Base-by-base conservation (phyloP, 345 rosid genomes). In the Citrus australasica region DNA sequence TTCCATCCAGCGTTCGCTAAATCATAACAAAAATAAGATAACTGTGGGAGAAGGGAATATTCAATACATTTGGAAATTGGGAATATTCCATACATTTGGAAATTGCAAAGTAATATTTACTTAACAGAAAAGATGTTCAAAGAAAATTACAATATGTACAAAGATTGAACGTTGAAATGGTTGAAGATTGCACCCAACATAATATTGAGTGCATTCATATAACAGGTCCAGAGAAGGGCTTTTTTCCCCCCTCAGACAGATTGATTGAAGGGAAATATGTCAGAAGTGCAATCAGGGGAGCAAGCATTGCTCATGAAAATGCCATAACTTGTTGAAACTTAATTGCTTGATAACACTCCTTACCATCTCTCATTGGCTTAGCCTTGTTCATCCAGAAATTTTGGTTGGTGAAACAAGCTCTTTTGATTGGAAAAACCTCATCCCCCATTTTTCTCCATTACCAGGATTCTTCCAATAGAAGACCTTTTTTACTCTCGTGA, bases 81-180 rank as follows among this genome's bases (percentile, higher is more conserved):
- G 67, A 24, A 38, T 16, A 8, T 14, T 59, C 6, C n/a, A 59
- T 37, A 37, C 16, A 59, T 13, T 37, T 73, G 3, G 66, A 40
- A 59, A 58, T 73, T 58, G n/a, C 76, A n/a, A n/a, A 25, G 66
- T 59, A 37, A 35, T 59, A 24, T 73, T 59, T 73, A 38, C 62
- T 42, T 0, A 33, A 22, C 13, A 33, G 38, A n/a, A 17, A 75
- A 4, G 14, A 4, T 1, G 68, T 48, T 55, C 46, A 21, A 28
- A 55, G 48, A 60, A 65, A n/a, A 65, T 65, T 75, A 51, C n/a
- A 32, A 46, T 75, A 75, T 75, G 46, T 65, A 75, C 78, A 75
- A 10, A 19, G 59, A 65, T 65, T 64, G 14, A 74, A 17, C 13
- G 33, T 25, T 25, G 13, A 69, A 35, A 4, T 33, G 53, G 25